These are phyloP conservation scores for Exophiala dermatitidis DNA, from an alignment of 2,329 filamentous ascomycete species.

Conservation along the genomic window DNA sequence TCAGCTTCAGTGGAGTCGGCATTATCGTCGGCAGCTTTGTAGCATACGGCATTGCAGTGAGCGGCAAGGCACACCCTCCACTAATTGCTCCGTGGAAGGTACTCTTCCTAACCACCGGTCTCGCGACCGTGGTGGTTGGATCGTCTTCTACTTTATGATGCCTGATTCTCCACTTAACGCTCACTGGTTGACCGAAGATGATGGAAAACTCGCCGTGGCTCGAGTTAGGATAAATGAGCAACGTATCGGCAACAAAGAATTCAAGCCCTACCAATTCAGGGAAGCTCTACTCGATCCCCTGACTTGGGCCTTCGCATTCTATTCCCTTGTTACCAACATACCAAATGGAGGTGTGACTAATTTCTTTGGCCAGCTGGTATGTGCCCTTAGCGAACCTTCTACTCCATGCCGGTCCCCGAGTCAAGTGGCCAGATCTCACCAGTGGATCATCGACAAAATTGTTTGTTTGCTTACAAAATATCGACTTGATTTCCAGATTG, in stretches of 20 bases:
- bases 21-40: constrained; percentile 33
- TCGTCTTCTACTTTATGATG: constrained; percentile 35
- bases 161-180: constrained; percentile 33
- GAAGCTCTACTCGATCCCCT: constrained; percentile 32
- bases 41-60: constrained; percentile 26
- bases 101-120: constrained; percentile 35
- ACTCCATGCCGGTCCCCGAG: too few species aligned
- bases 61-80: constrained; percentile 27
- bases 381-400: too few species aligned
- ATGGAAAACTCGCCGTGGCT: constrained; percentile 32
- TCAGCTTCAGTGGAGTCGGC: constrained; percentile 34
- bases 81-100: constrained; percentile 35
- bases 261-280: constrained; percentile 33
- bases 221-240: constrained; percentile 35
- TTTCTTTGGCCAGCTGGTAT: not conserved
- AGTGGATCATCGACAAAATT: too few species aligned
- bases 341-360: not conserved
- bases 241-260: constrained; percentile 34
- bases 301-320: constrained; percentile 35
- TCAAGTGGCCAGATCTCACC: too few species aligned
- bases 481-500: too few species aligned
- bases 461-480: too few species aligned
- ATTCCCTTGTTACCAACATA: constrained; percentile 28
- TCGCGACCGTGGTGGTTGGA: constrained; percentile 33
- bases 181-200: constrained; percentile 30